Conservation (phyloP, 345 rosid genomes). For the Populus simonii region DNA sequence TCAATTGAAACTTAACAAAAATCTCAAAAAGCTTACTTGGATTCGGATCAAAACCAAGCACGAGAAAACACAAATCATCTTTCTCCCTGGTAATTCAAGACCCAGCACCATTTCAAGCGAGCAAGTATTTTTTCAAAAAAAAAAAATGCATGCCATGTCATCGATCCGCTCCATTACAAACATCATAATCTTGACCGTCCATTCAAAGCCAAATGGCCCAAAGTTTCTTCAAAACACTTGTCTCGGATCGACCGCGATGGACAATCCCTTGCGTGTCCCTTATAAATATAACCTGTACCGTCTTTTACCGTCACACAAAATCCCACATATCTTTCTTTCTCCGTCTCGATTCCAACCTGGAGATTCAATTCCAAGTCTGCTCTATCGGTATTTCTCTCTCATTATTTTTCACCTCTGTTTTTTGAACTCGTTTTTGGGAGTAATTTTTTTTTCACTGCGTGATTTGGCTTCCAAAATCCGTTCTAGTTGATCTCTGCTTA, state of each 20-base stretch:
- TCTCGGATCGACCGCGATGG: slow-evolving; percentile 2
- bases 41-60: neutral
- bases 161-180: neutral
- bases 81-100: neutral
- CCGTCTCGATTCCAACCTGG: neutral
- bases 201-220: neutral
- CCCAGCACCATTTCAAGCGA: neutral
- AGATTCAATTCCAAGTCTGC: neutral
- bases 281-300: neutral
- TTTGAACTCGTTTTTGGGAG: neutral
- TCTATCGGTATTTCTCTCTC: neutral
- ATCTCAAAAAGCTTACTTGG: neutral
- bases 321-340: neutral
- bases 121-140: neutral
- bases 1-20: neutral
- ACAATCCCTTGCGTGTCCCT: neutral
- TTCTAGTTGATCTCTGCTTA: too few relatives aligned
- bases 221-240: neutral
- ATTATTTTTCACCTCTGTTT: too few relatives aligned
- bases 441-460: neutral
- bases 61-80: neutral
- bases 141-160: neutral
- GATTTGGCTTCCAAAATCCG: neutral
- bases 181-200: neutral
- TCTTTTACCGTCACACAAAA: neutral